Percentiles rank a stretch among this genome's conserved stretches.
Evolutionary conservation across 257 asterid species (phyloP).

Genomic region (Thymus quinquecostatus): DNA sequence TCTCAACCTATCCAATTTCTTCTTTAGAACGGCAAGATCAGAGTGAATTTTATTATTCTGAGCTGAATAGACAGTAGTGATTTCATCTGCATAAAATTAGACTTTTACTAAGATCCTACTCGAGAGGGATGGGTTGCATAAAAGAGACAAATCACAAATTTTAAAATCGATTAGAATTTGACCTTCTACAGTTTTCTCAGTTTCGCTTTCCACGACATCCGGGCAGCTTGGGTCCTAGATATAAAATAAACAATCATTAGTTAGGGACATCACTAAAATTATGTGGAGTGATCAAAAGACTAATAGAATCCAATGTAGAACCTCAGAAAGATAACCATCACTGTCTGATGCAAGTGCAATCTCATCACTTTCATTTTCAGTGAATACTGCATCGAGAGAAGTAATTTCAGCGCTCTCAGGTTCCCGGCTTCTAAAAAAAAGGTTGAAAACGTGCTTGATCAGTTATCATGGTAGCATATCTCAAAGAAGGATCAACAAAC

Average conservation of each 20-base stretch:
- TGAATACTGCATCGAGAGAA: constrained; percentile 65
- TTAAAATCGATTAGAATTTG: constrained; percentile 8
- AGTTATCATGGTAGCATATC: neutral
- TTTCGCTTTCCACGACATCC: constrained; percentile 40
- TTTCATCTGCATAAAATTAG: constrained; percentile 51
- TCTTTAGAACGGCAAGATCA: constrained; percentile 61
- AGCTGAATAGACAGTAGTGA: constrained; percentile 44
- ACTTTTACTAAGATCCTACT: constrained; percentile 8
- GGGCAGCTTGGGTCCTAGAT: constrained; percentile 64
- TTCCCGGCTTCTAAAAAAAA: constrained; percentile 46
- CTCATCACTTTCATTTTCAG: constrained; percentile 52
- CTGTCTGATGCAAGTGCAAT: constrained; percentile 72
- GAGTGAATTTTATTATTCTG: constrained; percentile 60
- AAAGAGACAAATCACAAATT: constrained; percentile 1
- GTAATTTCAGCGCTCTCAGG: constrained; percentile 45
- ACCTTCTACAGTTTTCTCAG: constrained; percentile 59
- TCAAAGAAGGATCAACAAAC: neutral
- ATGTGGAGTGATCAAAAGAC: constrained; percentile 15
- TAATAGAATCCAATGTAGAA: constrained; percentile 36
- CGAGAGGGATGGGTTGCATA: neutral
- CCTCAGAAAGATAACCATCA: constrained; percentile 99
- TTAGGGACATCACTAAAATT: constrained; percentile 26
- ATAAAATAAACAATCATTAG: constrained; percentile 39
- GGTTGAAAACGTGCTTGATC: constrained; percentile 14
- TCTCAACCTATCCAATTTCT: constrained; percentile 70